phyloP scores from a whole-genome alignment of 176 grass and related monocot genomes.

The Miscanthus lutarioriparius region DNA sequence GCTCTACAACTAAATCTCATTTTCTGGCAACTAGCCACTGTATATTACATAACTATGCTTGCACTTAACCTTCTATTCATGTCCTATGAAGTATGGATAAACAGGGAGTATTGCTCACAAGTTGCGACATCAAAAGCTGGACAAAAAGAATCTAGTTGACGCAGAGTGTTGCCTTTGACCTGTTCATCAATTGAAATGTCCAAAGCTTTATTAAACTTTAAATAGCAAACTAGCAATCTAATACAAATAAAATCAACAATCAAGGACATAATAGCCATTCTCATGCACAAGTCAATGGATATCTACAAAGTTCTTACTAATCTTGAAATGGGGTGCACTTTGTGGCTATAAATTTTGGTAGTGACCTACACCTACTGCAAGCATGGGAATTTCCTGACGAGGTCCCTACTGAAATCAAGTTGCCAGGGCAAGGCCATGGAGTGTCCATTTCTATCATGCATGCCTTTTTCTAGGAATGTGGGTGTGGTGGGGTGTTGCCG shows the following conservation, averaged over 20 bases:
- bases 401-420: background rate
- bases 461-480: background rate
- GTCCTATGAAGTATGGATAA: slow-evolving; percentile 57
- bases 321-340: background rate
- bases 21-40: slow-evolving; percentile 22
- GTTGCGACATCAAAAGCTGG: slow-evolving; percentile 27
- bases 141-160: slow-evolving; percentile 21
- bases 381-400: background rate
- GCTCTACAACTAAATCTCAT: slow-evolving; percentile 47
- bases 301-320: slow-evolving; percentile 5
- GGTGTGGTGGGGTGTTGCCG: background rate
- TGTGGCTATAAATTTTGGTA: background rate
- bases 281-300: background rate
- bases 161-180: slow-evolving; percentile 22
- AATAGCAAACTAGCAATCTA: background rate
- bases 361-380: background rate
- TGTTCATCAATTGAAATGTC: slow-evolving; percentile 29
- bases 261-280: background rate
- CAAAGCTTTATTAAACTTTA: slow-evolving; percentile 10
- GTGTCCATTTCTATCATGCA: background rate
- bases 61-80: slow-evolving; percentile 50
- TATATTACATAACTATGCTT: slow-evolving; percentile 54
- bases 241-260: slow-evolving; percentile 22
- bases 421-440: background rate
- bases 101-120: slow-evolving; percentile 33